A percentile compares a stretch with the other conserved stretches of the same genome.
Evolutionary conservation across 2,329 filamentous ascomycete genomes (phyloP).

Genomic region (Alternaria panax): DNA sequence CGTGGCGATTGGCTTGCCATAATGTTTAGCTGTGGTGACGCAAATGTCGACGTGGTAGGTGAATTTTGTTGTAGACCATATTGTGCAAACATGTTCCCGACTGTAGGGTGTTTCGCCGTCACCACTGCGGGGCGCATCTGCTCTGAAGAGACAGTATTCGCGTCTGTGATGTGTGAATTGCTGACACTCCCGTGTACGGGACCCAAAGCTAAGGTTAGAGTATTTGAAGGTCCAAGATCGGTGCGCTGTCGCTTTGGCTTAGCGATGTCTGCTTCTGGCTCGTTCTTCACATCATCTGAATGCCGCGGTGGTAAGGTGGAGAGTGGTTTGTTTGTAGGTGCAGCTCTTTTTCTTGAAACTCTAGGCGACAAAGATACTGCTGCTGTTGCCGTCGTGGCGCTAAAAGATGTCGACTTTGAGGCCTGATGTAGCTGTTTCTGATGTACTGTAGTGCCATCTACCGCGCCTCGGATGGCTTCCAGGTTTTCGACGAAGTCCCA

Average conservation of each 20-base stretch:
- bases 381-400: neutral
- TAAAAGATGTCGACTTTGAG: neutral
- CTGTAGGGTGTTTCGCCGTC: neutral
- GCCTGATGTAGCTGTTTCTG: slow-evolving; percentile 5
- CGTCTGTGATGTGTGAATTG: neutral
- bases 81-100: neutral
- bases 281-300: slow-evolving; percentile 2
- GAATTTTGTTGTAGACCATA: neutral
- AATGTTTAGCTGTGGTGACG: neutral
- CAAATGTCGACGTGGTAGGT: neutral
- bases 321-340: neutral
- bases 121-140: neutral
- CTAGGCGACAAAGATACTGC: neutral
- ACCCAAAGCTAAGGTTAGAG: neutral
- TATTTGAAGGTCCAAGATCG: neutral
- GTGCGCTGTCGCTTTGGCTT: slow-evolving; percentile 28
- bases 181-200: neutral
- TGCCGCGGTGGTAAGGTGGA: neutral
- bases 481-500: slow-evolving; percentile 45
- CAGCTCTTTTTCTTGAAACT: neutral
- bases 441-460: slow-evolving; percentile 31
- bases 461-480: slow-evolving; percentile 33
- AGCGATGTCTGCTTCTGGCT: neutral
- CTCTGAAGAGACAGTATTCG: neutral
- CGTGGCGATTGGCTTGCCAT: neutral